These are phyloP conservation scores for Phytophthora fragariae DNA, from an alignment of 352 stramenopile genomes.

Conservation along the genomic window DNA sequence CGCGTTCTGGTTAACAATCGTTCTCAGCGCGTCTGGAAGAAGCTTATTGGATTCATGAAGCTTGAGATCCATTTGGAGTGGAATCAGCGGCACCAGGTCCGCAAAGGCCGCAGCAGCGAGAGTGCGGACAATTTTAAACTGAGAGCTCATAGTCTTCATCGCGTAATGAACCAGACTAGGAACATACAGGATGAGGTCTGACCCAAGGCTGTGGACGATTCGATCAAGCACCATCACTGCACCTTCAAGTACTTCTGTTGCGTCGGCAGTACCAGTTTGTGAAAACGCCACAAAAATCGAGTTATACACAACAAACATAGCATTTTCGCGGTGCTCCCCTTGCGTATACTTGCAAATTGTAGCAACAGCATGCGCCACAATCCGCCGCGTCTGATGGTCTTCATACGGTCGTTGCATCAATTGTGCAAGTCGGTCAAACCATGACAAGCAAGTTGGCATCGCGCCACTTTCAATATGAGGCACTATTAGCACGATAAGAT, in stretches of 20 bases:
- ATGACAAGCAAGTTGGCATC: slow-evolving; percentile 48
- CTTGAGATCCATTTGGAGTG: slow-evolving; percentile 78
- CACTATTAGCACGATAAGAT: slow-evolving; percentile 54
- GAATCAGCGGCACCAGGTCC: slow-evolving; percentile 72
- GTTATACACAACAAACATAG: slow-evolving; percentile 63
- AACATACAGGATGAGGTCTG: slow-evolving; percentile 58
- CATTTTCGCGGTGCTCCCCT: slow-evolving; percentile 36
- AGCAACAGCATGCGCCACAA: slow-evolving; percentile 54
- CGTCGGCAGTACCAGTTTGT: neutral
- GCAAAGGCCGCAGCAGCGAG: slow-evolving; percentile 73
- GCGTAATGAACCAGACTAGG: slow-evolving; percentile 75
- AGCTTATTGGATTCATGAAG: slow-evolving; percentile 10
- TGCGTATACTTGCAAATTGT: slow-evolving; percentile 52
- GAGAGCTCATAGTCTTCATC: slow-evolving; percentile 72
- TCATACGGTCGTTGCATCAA: slow-evolving; percentile 40
- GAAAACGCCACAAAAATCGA: slow-evolving; percentile 54
- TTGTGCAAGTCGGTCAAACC: slow-evolving; percentile 46
- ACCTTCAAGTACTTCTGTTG: slow-evolving; percentile 37
- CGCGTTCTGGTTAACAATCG: slow-evolving; percentile 55
- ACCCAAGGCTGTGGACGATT: slow-evolving; percentile 46
- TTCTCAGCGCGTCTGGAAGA: slow-evolving; percentile 25
- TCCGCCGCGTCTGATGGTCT: slow-evolving; percentile 33
- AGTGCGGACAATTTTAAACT: slow-evolving; percentile 47
- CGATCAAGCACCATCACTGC: slow-evolving; percentile 69
- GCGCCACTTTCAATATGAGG: slow-evolving; percentile 40